Base-by-base conservation (phyloP, 306 rosid species). In the Cyclanthera cordifolia region DNA sequence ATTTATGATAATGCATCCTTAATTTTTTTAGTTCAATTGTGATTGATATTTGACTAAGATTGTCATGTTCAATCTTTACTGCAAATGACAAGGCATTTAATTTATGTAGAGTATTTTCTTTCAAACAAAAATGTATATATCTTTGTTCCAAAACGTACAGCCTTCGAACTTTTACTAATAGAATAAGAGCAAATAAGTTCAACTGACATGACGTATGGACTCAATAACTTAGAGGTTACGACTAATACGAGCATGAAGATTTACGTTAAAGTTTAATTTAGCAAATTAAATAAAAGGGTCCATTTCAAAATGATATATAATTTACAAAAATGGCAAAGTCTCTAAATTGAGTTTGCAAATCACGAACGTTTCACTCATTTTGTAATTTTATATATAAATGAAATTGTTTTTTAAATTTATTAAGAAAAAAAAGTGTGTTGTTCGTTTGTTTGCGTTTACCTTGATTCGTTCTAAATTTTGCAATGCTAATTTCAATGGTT, bases 391-490 rank as follows among this genome's bases (percentile, higher is more conserved):
- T 37, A 7, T 37, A 37, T 37, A 10, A 37, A 37, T 37, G 43
- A 37, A 37, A 37, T 37, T 37, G 43, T 37, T 37, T 34, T 9
- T 34, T 34, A 34, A n/a, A n/a, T n/a, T n/a, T n/a, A n/a, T n/a
- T 34, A 34, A 34, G 7, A 34, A 34, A 32, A 6, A 34, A 34
- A 34, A 0, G 41, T 34, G 5, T 0, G 7, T 6, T 8, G 43
- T 1, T 37, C 43, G 12, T 5, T 6, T 8, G 43, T 1, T 37
- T 11, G 12, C 41, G 11, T 43, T 20, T 85, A 87, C 98, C 98
- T 87, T 89, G 82, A 89, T 70, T 52, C 59, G 70, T 79, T 93
- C 94, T 79, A 93, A 87, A 72, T 74, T 88, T 21, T 75, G 78
- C 79, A 93, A 69, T 50, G 95, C 91, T 27, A 74, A 64, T 75